phyloP scores from a whole-genome alignment of 106 monocot species.

The Platanthera zijinensis region DNA sequence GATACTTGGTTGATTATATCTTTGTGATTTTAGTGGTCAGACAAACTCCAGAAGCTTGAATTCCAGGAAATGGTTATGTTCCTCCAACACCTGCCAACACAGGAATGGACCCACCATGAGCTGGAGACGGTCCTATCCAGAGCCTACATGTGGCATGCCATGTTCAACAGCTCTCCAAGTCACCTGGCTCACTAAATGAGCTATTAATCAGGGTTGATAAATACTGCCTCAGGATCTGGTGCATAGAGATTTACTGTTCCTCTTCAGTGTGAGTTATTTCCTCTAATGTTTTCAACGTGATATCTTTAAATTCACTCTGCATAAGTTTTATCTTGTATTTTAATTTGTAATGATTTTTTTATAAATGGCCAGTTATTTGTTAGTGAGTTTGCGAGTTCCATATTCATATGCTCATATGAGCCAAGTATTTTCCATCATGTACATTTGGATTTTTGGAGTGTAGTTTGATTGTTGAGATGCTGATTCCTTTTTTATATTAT shows the following conservation, averaged over 20 bases:
- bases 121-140: constrained; percentile 93
- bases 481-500: too few relatives aligned
- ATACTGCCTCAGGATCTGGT: too few relatives aligned
- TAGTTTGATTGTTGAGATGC: too few relatives aligned
- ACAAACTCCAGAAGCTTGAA: constrained; percentile 77
- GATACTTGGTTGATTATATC: not conserved
- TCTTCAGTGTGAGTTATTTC: not conserved
- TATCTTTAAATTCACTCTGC: too few relatives aligned
- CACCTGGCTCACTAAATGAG: constrained; percentile 58
- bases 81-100: constrained; percentile 89
- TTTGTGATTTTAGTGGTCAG: constrained; percentile 68
- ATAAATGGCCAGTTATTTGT: not conserved
- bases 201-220: not conserved
- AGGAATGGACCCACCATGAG: constrained; percentile 85
- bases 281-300: not conserved
- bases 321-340: not conserved
- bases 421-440: not conserved
- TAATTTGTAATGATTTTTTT: not conserved
- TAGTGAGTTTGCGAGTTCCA: not conserved
- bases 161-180: constrained; percentile 95
- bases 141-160: constrained; percentile 98
- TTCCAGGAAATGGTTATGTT: constrained; percentile 99
- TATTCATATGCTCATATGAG: not conserved
- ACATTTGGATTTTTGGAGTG: too few relatives aligned
- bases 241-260: too few relatives aligned